Evolutionary conservation across 805 yeast species (phyloP).

Genomic region (Nakazawaea wyomingensis): DNA sequence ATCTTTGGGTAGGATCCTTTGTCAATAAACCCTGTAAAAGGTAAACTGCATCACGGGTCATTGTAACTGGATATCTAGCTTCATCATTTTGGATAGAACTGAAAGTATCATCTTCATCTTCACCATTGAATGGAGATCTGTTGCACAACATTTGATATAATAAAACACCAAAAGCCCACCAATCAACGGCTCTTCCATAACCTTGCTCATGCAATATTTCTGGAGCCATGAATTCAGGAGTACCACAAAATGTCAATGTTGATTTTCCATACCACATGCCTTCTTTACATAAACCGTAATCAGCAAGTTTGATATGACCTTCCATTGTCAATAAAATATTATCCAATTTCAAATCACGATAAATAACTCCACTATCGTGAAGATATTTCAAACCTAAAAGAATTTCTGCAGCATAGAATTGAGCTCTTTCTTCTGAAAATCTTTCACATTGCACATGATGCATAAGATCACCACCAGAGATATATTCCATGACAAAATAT

Average conservation of each 20-base stretch:
- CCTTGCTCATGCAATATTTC: constrained; percentile 91
- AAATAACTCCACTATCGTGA: constrained; percentile 93
- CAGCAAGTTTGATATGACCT: constrained; percentile 96
- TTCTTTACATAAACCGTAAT: constrained; percentile 96
- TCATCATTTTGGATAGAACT: constrained; percentile 96
- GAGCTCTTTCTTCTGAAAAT: constrained; percentile 86
- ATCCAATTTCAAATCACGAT: constrained; percentile 94
- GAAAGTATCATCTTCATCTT: constrained; percentile 88
- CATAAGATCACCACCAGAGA: constrained; percentile 98
- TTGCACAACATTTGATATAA: constrained; percentile 94
- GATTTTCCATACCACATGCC: constrained; percentile 59
- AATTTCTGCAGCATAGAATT: constrained; percentile 96
- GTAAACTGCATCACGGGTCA: constrained; percentile 96
- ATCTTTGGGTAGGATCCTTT: constrained; percentile 77
- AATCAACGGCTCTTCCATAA: constrained; percentile 92
- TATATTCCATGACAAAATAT: constrained; percentile 97
- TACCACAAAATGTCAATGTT: constrained; percentile 95
- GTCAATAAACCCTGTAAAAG: constrained; percentile 86
- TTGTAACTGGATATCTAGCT: constrained; percentile 92
- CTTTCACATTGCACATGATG: constrained; percentile 96
- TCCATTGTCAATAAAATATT: constrained; percentile 82
- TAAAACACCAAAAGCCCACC: constrained; percentile 99
- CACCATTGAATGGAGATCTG: constrained; percentile 96
- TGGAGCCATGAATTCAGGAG: constrained; percentile 99
- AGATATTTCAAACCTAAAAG: constrained; percentile 84